phyloP scores from a whole-genome alignment of 116 monocot species.

The Trichopus zeylanicus region DNA sequence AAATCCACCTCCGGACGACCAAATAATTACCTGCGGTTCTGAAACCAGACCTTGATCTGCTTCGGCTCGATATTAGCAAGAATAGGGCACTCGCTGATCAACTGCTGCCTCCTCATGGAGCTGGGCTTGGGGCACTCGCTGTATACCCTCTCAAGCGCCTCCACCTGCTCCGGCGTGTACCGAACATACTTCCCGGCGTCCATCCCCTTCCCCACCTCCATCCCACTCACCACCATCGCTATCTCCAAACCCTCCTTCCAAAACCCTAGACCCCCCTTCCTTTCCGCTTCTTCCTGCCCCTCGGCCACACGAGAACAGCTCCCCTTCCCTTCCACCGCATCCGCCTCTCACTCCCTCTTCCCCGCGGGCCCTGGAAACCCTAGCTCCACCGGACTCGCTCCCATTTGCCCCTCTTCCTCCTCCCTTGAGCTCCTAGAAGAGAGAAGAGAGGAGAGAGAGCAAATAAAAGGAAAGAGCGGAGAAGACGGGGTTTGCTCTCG shows the following conservation, averaged over 20 bases:
- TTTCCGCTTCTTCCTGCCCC: conserved; percentile 12
- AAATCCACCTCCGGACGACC: not conserved
- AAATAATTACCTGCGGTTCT: conserved; percentile 59
- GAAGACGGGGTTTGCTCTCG: not conserved
- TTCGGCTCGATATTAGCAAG: conserved; percentile 82
- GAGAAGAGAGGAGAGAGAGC: not conserved
- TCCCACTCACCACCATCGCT: conserved; percentile 43
- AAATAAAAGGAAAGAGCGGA: not conserved
- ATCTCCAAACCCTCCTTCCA: conserved; percentile 8
- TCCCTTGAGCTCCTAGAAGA: conserved; percentile 1
- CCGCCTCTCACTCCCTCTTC: not conserved
- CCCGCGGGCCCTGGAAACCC: conserved; percentile 2
- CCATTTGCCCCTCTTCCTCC: not conserved
- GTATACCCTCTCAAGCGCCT: conserved; percentile 82
- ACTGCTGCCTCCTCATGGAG: conserved; percentile 63
- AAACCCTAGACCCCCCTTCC: not conserved
- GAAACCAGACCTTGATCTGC: conserved; percentile 95
- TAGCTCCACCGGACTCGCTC: not conserved
- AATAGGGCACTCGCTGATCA: conserved; percentile 73
- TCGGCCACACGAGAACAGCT: conserved; percentile 11
- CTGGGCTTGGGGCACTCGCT: conserved; percentile 80
- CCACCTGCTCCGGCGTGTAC: conserved; percentile 98
- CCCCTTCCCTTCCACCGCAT: conserved; percentile 20
- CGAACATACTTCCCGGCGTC: conserved; percentile 89
- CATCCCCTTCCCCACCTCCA: conserved; percentile 11